Evolutionary conservation across 2,329 filamentous ascomycete species (phyloP).

Genomic region (Waltergamsia citrina): DNA sequence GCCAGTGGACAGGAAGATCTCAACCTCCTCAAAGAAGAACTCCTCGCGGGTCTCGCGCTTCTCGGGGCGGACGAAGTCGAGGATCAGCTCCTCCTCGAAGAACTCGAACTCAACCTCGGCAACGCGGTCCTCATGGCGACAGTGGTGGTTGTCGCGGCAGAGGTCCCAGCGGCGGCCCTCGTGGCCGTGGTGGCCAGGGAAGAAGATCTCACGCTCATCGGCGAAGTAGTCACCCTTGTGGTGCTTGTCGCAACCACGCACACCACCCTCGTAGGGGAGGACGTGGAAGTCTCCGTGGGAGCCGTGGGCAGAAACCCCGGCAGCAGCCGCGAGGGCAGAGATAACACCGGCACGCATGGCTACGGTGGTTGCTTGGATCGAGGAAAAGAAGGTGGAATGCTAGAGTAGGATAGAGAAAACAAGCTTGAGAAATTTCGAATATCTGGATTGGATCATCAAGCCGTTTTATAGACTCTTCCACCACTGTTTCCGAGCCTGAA

Average conservation of each 20-base stretch:
- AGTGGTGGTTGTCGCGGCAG: conserved; percentile 4
- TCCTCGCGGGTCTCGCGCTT: conserved; percentile 3
- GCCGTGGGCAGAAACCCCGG: not conserved
- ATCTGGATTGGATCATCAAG: too few relatives aligned
- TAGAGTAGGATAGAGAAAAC: not conserved
- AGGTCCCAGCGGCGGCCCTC: conserved; percentile 3
- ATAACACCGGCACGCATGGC: conserved; percentile 2
- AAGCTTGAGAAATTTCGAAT: too few relatives aligned
- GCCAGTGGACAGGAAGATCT: conserved; percentile 4
- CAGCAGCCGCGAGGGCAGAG: conserved; percentile 1
- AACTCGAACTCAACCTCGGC: conserved; percentile 5
- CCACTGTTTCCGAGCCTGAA: too few relatives aligned
- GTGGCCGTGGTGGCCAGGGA: conserved; percentile 2
- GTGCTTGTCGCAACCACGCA: not conserved
- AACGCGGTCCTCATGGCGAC: conserved; percentile 1
- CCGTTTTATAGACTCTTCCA: too few relatives aligned
- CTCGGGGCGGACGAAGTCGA: conserved; percentile 6
- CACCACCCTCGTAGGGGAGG: not conserved
- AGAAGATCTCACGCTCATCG: conserved; percentile 1
- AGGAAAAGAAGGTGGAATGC: not conserved
- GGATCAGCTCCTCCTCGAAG: conserved; percentile 5
- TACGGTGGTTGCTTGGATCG: not conserved
- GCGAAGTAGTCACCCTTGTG: not conserved
- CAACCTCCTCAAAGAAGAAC: conserved; percentile 5
- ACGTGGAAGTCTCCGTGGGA: not conserved